A percentile compares a stretch with the other conserved stretches of the same genome.
Conservation (phyloP, 495 filamentous ascomycete genomes). For the Hyaloscypha variabilis region DNA sequence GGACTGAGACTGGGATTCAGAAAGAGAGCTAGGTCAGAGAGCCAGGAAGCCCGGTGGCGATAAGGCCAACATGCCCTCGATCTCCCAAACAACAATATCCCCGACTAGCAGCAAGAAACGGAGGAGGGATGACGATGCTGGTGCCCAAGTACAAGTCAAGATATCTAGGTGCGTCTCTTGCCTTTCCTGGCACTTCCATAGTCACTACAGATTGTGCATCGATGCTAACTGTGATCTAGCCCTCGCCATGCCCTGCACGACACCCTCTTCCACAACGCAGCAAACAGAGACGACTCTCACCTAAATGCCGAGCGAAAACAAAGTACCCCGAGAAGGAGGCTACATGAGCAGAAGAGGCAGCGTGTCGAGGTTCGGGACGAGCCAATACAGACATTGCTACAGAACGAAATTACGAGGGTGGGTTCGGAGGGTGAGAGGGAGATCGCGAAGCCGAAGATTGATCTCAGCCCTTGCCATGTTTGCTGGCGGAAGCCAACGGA, state of each 20-base stretch:
- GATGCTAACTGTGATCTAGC: neutral
- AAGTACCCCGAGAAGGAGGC: neutral
- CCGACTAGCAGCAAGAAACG: conserved; percentile 20
- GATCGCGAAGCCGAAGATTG: conserved; percentile 13
- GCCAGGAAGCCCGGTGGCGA: neutral
- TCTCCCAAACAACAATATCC: conserved; percentile 22
- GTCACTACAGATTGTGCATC: neutral
- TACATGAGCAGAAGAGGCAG: conserved; percentile 1
- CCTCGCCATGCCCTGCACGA: conserved; percentile 2
- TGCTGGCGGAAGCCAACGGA: conserved; percentile 52
- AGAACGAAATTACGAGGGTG: neutral
- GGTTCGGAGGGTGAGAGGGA: neutral
- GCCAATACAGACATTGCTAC: neutral
- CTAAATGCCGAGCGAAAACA: neutral
- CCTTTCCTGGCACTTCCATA: neutral
- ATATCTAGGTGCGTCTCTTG: conserved; percentile 19
- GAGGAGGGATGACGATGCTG: conserved; percentile 19
- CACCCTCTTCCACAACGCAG: neutral
- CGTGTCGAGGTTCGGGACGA: neutral
- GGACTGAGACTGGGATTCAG: neutral
- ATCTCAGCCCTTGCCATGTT: conserved; percentile 52
- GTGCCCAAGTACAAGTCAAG: conserved; percentile 21
- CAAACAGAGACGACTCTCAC: neutral
- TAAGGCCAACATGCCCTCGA: conserved; percentile 28
- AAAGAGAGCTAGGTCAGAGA: neutral